Base-by-base conservation (phyloP, 2,329 filamentous ascomycete species). In the Clarireedia hainanense region DNA sequence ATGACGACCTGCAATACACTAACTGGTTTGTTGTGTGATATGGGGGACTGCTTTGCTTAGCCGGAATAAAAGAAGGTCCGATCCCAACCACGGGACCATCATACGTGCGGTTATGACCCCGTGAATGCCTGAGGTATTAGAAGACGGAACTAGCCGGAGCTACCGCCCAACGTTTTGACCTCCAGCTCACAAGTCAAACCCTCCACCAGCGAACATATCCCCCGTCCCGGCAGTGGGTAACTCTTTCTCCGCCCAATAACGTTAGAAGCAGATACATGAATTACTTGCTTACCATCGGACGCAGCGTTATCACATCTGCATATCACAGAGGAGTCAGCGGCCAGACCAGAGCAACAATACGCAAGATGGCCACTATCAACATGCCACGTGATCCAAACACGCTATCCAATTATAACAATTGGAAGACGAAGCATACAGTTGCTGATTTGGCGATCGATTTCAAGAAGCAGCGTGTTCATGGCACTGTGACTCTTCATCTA, bases 381-480 rank as follows among this genome's bases (percentile, higher is more conserved):
- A 53, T 51, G 45, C 58, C 65, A 60, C 82, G 89, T 67, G 92
- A 97, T 73, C 91, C 91, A 52, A 95, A 91, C 71, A 96, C 94
- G 26, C 75, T 94, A 57, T 88, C 89, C 69, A 97, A 97, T 76
- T 96, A 96, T 73, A 84, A 89, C 71, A 84, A 86, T 55, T 96
- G 90, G 84, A 78, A 82, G 59, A 96, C 89, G 17, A 84, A 80
- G 69, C 91, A 96, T 74, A 94, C 90, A 20, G 85, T 82, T 20
- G 88, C 89, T 57, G 84, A 88, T 70, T 83, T 96, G 67, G 83
- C 84, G 63, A 85, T 97, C 64, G 84, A 95, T 67, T 99, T 97
- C 70, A 81, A 87, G 58, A 78, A 83, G 68, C 88, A 90, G 75
- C 79, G 81, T 54, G 79, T 97, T 60, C 80, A 80, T 58, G 94